Evolutionary conservation across 352 stramenopile genomes (phyloP).

Genomic region (Phytophthora podocarpi): DNA sequence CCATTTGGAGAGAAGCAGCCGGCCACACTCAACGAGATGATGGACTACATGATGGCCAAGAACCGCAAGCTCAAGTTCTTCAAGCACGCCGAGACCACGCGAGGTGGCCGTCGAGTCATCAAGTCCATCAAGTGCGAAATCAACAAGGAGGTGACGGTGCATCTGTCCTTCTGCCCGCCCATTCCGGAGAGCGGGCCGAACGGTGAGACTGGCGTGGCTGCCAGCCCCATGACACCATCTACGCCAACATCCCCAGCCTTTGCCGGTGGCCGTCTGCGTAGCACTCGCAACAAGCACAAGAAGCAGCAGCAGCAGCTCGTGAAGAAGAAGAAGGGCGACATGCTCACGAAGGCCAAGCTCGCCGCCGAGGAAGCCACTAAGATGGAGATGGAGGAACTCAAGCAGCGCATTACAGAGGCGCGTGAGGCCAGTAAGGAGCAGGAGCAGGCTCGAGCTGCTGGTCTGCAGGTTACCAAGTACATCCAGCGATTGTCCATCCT

Average conservation of each 20-base stretch:
- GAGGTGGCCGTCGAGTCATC: constrained; percentile 85
- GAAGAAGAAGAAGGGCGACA: constrained; percentile 89
- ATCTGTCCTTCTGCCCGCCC: constrained; percentile 80
- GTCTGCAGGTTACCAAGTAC: constrained; percentile 86
- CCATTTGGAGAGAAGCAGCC: constrained; percentile 85
- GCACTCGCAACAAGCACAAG: constrained; percentile 84
- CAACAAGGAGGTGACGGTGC: constrained; percentile 86
- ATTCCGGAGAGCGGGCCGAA: constrained; percentile 84
- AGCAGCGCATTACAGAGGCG: constrained; percentile 75
- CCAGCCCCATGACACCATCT: constrained; percentile 87
- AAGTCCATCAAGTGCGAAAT: constrained; percentile 87
- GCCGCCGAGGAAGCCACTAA: constrained; percentile 87
- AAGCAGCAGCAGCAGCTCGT: constrained; percentile 84
- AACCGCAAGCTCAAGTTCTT: constrained; percentile 91
- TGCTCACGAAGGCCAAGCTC: constrained; percentile 88
- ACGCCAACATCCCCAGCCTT: constrained; percentile 85
- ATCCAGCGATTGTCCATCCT: constrained; percentile 84
- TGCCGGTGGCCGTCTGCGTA: constrained; percentile 65
- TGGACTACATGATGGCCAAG: constrained; percentile 90
- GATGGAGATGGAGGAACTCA: constrained; percentile 89
- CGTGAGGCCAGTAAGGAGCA: constrained; percentile 84
- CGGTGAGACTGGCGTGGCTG: constrained; percentile 78
- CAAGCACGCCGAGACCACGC: constrained; percentile 86
- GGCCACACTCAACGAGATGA: constrained; percentile 87
- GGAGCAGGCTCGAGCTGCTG: constrained; percentile 72